phyloP scores from a whole-genome alignment of 164 flowering plant genomes.

The Annona cherimola region DNA sequence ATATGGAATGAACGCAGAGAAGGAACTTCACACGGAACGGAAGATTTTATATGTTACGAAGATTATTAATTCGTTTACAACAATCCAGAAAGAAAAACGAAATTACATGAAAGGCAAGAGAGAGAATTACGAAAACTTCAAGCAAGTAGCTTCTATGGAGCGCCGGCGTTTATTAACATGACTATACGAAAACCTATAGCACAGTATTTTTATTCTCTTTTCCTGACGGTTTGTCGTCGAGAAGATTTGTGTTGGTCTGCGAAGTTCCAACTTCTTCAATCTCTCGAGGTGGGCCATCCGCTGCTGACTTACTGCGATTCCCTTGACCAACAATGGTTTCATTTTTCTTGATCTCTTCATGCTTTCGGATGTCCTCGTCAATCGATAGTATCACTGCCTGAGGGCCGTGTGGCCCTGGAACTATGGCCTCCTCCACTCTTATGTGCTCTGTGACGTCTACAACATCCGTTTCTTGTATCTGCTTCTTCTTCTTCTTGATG shows the following conservation, averaged over 20 bases:
- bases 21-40: no score
- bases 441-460: constrained; percentile 51
- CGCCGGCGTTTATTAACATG: background rate
- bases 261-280: background rate
- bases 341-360: constrained; percentile 32
- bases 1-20: no score
- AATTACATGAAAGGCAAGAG: no score
- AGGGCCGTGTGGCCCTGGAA: constrained; percentile 53
- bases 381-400: constrained; percentile 31
- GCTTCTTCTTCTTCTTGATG: constrained; percentile 36
- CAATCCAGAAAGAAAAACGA: no score
- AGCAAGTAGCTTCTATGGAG: no score
- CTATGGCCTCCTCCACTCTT: constrained; percentile 49
- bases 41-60: no score
- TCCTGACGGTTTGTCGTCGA: background rate
- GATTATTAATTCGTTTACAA: no score
- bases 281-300: background rate
- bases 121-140: no score
- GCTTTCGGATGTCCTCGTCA: constrained; percentile 46
- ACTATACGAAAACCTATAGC: background rate
- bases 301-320: background rate
- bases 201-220: background rate
- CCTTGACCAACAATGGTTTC: background rate
- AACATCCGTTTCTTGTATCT: constrained; percentile 34
- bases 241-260: background rate